Evolutionary conservation across 2,329 filamentous ascomycete species (phyloP).

Genomic region (Lasiodiplodia sp.): DNA sequence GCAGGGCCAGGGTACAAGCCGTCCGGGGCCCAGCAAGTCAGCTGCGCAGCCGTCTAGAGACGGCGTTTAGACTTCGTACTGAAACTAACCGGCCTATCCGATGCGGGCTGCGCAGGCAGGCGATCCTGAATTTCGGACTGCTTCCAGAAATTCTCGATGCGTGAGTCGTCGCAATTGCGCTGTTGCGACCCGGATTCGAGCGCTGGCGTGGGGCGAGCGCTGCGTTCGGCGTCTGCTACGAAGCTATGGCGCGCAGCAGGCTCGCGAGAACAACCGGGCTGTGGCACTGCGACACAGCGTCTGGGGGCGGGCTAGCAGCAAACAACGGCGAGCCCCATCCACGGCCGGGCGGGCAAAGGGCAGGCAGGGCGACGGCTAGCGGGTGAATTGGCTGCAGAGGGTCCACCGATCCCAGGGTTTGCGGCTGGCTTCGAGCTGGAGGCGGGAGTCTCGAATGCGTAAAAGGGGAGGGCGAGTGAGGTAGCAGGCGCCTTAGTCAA

Average conservation of each 20-base stretch:
- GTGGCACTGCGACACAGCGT: constrained; percentile 26
- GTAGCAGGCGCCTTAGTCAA: constrained; percentile 24
- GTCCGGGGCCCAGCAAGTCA: constrained; percentile 24
- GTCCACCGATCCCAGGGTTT: constrained; percentile 27
- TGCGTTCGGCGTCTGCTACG: constrained; percentile 16
- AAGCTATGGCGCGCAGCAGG: constrained; percentile 17
- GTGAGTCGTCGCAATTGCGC: constrained; percentile 24
- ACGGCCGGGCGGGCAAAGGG: not conserved
- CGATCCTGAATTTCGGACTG: constrained; percentile 27
- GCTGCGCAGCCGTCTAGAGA: constrained; percentile 28
- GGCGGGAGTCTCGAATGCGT: constrained; percentile 12
- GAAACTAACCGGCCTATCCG: constrained; percentile 27
- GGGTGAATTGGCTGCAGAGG: constrained; percentile 25
- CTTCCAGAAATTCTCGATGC: constrained; percentile 19
- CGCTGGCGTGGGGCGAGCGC: constrained; percentile 7
- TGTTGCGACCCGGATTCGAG: constrained; percentile 23
- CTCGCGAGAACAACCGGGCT: constrained; percentile 22
- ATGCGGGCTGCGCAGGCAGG: constrained; percentile 11
- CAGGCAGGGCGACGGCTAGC: constrained; percentile 5
- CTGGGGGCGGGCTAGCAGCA: constrained; percentile 19
- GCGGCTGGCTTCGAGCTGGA: constrained; percentile 12
- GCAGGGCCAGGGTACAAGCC: constrained; percentile 24
- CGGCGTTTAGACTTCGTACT: constrained; percentile 21
- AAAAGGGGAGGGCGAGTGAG: constrained; percentile 25
- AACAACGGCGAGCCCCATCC: constrained; percentile 23